Percentiles rank a stretch among this genome's conserved stretches.
Evolutionary conservation across 78 protist genomes (phyloP).

Genomic region (Emiliania huxleyi): DNA sequence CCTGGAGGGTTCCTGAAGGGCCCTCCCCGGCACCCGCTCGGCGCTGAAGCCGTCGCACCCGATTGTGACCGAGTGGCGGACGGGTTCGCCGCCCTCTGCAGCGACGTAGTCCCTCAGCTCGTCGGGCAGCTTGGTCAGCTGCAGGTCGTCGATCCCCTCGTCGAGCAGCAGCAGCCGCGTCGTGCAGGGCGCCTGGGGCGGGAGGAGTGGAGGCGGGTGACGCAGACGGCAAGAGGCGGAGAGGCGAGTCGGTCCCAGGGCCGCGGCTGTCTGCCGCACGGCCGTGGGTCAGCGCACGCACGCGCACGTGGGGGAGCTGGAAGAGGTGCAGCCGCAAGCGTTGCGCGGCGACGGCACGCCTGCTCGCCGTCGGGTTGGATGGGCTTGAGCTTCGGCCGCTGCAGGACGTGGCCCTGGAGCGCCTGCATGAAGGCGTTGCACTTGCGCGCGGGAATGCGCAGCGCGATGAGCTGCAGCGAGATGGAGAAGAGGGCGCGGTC

Average conservation of each 20-base stretch:
- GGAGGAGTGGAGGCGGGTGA: too few relatives aligned
- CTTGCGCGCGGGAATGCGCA: background rate
- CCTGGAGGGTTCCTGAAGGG: conserved; percentile 29
- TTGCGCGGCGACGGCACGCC: too few relatives aligned
- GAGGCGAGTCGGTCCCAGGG: background rate
- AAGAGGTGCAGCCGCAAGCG: background rate
- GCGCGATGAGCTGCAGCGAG: conserved; percentile 9
- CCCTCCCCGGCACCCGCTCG: background rate
- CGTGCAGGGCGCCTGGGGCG: background rate
- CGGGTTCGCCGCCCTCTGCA: background rate
- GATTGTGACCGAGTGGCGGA: background rate
- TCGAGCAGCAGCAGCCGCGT: background rate
- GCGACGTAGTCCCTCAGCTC: background rate
- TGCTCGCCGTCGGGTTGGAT: background rate
- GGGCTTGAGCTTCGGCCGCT: background rate
- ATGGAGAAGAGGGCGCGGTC: background rate
- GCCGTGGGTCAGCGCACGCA: background rate
- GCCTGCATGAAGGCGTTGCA: background rate
- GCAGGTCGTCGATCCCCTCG: background rate
- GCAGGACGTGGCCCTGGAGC: background rate
- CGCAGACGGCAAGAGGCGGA: too few relatives aligned
- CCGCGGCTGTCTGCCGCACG: background rate
- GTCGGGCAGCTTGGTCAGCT: background rate
- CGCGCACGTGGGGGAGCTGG: background rate
- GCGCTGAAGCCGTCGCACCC: background rate